Evolutionary conservation across 768 basidiomycete genomes (phyloP).

Genomic region (Collybia nuda): DNA sequence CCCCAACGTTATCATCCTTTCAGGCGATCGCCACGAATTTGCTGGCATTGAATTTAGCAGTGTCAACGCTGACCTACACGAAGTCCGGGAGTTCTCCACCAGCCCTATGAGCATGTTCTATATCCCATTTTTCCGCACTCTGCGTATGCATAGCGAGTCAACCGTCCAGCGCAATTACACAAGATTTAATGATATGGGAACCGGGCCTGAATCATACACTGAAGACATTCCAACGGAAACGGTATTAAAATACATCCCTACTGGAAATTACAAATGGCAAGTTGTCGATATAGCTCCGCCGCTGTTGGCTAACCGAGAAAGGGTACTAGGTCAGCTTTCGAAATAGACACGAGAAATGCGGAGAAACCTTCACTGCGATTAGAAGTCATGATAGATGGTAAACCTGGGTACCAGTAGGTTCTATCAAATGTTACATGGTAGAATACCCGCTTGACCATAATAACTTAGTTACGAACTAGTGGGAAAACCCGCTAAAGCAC

Average conservation of each 20-base stretch:
- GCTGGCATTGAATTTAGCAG: conserved; percentile 64
- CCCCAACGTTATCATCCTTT: conserved; percentile 69
- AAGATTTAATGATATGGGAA: conserved; percentile 23
- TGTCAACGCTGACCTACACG: conserved; percentile 30
- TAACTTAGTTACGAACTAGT: conserved; percentile 41
- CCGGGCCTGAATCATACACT: conserved; percentile 18
- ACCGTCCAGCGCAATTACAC: conserved; percentile 34
- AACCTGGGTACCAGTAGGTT: conserved; percentile 49
- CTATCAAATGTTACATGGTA: background rate
- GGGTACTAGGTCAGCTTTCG: conserved; percentile 56
- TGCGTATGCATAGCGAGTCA: conserved; percentile 43
- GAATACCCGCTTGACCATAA: background rate
- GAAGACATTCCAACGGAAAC: conserved; percentile 52
- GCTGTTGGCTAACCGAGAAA: background rate
- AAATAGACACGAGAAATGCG: conserved; percentile 62
- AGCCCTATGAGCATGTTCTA: conserved; percentile 72
- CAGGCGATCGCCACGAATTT: conserved; percentile 80
- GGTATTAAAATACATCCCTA: conserved; percentile 58
- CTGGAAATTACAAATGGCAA: conserved; percentile 70
- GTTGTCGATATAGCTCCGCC: conserved; percentile 5
- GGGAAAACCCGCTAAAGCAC: conserved; percentile 46
- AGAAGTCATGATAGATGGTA: conserved; percentile 63
- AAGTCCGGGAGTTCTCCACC: conserved; percentile 66
- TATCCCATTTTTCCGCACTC: conserved; percentile 57
- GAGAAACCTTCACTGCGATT: conserved; percentile 51